phyloP scores from a whole-genome alignment of 805 yeast genomes.

The Suhomyces vadensis region DNA sequence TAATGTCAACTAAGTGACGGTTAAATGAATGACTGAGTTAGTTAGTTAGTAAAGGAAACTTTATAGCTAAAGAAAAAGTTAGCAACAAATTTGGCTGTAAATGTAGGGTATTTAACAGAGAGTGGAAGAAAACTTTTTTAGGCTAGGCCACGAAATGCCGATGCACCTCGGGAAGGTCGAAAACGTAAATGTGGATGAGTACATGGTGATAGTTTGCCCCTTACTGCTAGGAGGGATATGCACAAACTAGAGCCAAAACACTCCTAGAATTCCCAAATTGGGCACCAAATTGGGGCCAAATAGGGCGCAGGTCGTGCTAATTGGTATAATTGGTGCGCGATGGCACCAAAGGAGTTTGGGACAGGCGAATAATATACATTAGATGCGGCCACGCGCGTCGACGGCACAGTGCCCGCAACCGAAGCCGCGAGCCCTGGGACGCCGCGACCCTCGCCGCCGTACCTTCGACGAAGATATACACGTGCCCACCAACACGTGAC shows the following conservation, averaged over 20 bases:
- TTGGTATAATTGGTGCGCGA: no score
- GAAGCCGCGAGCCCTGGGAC: neutral
- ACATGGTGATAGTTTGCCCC: neutral
- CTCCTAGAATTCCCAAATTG: neutral
- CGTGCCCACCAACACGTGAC: no score
- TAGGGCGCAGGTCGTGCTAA: neutral
- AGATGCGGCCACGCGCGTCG: no score
- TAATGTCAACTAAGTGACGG: neutral
- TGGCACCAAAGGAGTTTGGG: no score
- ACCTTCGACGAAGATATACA: no score
- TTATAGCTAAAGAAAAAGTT: neutral
- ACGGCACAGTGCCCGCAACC: neutral
- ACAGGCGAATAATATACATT: no score
- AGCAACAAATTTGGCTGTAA: neutral
- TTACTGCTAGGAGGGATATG: conserved; percentile 1
- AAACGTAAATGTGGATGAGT: neutral
- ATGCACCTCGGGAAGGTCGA: neutral
- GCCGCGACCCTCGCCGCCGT: neutral
- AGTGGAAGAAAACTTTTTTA: neutral
- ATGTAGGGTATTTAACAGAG: neutral
- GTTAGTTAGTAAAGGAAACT: neutral
- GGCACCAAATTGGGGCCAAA: neutral
- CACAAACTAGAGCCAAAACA: neutral
- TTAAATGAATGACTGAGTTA: conserved; percentile 2
- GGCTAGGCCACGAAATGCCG: neutral